A percentile compares a stretch with the other conserved stretches of the same genome.
These are phyloP conservation scores for Leucogyrophana mollusca DNA, from an alignment of 768 basidiomycete species.

Conservation along the genomic window DNA sequence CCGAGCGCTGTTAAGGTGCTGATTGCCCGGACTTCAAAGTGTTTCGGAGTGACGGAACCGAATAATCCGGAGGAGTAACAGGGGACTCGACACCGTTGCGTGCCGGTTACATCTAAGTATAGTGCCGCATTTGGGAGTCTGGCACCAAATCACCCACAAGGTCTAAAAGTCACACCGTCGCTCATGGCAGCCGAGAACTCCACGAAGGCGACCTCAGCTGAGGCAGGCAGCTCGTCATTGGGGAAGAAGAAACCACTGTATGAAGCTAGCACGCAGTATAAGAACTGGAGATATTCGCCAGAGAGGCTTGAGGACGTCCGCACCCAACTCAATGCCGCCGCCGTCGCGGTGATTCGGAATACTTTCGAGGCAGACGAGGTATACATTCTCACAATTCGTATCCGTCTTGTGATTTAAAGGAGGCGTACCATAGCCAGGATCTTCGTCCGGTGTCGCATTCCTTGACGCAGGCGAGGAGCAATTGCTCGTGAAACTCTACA, in stretches of 20 bases:
- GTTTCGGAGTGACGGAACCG: too few species aligned
- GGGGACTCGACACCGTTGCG: too few species aligned
- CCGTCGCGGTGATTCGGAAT: constrained; percentile 71
- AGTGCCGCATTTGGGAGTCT: too few species aligned
- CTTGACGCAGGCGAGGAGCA: constrained; percentile 81
- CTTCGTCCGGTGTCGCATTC: constrained; percentile 71
- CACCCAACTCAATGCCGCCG: constrained; percentile 65
- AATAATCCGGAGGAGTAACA: too few species aligned
- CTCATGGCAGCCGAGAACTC: constrained; percentile 4
- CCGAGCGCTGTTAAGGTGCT: too few species aligned
- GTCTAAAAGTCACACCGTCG: constrained; percentile 1
- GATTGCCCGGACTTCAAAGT: too few species aligned
- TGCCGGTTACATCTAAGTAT: too few species aligned
- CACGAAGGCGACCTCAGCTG: not conserved
- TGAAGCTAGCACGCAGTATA: constrained; percentile 77
- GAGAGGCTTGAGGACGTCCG: constrained; percentile 63
- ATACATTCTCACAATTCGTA: constrained; percentile 9
- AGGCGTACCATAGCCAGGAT: constrained; percentile 54
- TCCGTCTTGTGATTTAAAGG: constrained; percentile 14
- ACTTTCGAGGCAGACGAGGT: constrained; percentile 84
- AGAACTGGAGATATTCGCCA: constrained; percentile 86
- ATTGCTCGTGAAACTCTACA: constrained; percentile 85
- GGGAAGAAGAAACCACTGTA: constrained; percentile 51
- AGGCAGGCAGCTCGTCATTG: not conserved
- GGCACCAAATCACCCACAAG: not conserved